Base-by-base conservation (phyloP, 257 asterid species). In the Marsdenia floribunda region DNA sequence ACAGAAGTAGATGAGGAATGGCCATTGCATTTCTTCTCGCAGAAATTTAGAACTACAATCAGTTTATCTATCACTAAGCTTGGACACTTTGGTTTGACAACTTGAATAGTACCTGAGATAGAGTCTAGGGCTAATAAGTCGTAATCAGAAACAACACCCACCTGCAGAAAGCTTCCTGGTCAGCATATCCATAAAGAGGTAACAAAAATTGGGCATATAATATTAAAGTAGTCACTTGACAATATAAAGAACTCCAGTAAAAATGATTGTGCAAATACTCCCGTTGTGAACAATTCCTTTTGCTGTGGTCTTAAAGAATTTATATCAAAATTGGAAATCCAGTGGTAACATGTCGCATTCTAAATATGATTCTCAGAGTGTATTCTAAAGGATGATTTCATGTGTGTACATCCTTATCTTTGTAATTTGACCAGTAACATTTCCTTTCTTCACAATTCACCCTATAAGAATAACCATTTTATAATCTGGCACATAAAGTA, bases 141-240 rank as follows among this genome's bases (percentile, higher is more conserved):
- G 71, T 92, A 92, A 86, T 92, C 97, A 73, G 97, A 92, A 81
- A 92, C 92, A 80, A 92, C 97, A 33, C 97, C 97, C 72, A 92
- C 93, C 97, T 91, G 90, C 88, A 75, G 71, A 54, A 65, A 74
- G 38, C 24, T 16, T 68, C 52, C 50, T 22, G n/a, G 35, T 75
- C 55, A 79, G 79, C 14, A 33, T 46, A 33, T 69, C 46, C 46
- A 26, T 7, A 44, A 21, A 59, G 6, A 26, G 29, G 10, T 38
- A 16, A 38, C 58, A 46, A 44, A 22, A 69, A 69, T 3, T n/a
- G 38, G 37, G 26, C 16, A 24, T 6, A 11, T 46, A 5, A 46
- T 19, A 68, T 68, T 10, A 38, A 42, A 44, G n/a, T 13, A 21
- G 10, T 16, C 26, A 26, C 22, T 38, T 5, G 29, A 68, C 44